Evolutionary conservation across 2,329 filamentous ascomycete genomes (phyloP).

Genomic region (Colletotrichum spaethianum): DNA sequence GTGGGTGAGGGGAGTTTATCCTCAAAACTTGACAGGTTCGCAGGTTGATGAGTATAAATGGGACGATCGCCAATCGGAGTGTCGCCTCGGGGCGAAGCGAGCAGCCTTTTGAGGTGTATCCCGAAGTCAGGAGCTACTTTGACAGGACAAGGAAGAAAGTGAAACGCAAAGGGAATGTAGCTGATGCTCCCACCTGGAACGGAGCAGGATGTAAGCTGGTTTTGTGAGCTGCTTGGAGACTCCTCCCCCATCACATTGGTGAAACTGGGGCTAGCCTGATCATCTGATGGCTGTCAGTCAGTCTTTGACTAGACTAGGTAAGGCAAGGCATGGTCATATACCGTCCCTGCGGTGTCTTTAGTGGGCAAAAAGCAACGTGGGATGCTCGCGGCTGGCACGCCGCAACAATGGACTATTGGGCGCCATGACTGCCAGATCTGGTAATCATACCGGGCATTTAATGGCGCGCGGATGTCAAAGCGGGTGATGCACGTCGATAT

Average conservation of each 20-base stretch:
- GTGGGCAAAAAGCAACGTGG: constrained; percentile 40
- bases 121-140: constrained; percentile 13
- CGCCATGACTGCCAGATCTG: constrained; percentile 39
- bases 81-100: constrained; percentile 16
- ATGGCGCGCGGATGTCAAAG: constrained; percentile 33
- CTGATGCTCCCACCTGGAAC: constrained; percentile 20
- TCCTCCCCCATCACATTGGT: constrained; percentile 37
- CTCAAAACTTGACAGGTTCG: constrained; percentile 24
- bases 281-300: constrained; percentile 38
- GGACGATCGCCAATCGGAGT: constrained; percentile 25
- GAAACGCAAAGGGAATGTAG: constrained; percentile 30
- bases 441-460: constrained; percentile 36
- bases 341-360: constrained; percentile 36
- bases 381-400: constrained; percentile 29
- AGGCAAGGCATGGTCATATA: constrained; percentile 34
- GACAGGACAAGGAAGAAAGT: constrained; percentile 34
- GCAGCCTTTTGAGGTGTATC: background rate
- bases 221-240: constrained; percentile 38
- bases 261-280: constrained; percentile 41
- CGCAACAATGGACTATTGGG: constrained; percentile 39
- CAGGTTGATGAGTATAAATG: constrained; percentile 26
- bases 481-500: constrained; percentile 36
- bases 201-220: constrained; percentile 34
- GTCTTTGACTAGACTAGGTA: constrained; percentile 26
- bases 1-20: constrained; percentile 16